phyloP scores from a whole-genome alignment of 306 rosid genomes.

The Quercus gilva region DNA sequence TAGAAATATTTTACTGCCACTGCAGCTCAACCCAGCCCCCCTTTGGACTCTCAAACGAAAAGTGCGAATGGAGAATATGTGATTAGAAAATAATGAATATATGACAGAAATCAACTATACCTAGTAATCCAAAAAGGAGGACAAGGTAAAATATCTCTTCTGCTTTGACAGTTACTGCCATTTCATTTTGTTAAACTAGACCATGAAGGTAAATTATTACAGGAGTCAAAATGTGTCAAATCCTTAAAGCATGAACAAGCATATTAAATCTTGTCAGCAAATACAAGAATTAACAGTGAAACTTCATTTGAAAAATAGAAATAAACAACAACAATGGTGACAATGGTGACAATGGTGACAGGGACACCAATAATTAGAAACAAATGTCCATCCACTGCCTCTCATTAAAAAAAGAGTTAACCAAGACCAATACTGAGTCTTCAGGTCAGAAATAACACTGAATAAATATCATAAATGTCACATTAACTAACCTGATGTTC shows the following conservation, averaged over 20 bases:
- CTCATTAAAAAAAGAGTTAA: neutral
- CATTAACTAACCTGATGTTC: conserved; percentile 88
- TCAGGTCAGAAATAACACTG: neutral
- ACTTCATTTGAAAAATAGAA: neutral
- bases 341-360: neutral
- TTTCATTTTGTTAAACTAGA: neutral
- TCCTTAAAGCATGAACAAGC: neutral
- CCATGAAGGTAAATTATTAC: neutral
- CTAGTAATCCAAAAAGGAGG: neutral
- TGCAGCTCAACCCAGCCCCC: no score
- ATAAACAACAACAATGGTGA: neutral
- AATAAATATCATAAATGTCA: neutral
- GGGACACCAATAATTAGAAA: neutral
- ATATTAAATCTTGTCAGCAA: neutral
- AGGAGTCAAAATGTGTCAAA: neutral
- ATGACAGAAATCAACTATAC: neutral
- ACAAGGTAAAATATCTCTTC: neutral
- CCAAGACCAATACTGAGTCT: neutral
- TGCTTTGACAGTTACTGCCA: neutral
- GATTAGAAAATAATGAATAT: neutral
- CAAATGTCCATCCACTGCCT: neutral
- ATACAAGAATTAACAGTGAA: neutral
- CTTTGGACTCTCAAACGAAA: no score
- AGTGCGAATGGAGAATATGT: no score
- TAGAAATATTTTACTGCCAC: no score